Evolutionary conservation across 805 yeast genomes (phyloP), one percentile per base, ranked within the genome.

Genomic region (Ogataea pini): DNA sequence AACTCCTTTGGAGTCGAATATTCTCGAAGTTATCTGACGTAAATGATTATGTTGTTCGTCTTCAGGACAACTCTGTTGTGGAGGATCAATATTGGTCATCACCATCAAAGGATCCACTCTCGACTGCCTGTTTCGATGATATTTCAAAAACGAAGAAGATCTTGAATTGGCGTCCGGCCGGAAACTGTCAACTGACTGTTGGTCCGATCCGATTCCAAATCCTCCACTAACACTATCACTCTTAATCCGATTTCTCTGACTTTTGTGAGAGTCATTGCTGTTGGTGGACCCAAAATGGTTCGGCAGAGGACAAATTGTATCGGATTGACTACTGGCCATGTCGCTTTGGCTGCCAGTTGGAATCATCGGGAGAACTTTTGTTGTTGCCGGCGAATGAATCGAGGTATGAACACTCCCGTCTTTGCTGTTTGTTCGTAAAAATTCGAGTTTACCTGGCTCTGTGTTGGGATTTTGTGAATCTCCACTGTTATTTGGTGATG

Each of bases 1-100:
- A 0, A 85, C 79, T 1, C 89, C 90, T 56, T 80, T 84, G 10
- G 80, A 77, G 57, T 86, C 92, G 64, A 86, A 86, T 5, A 86
- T 67, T 52, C 83, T 83, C 1, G 90, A 84, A 0, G 90, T 83
- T 1, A 89, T 85, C 2, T 90, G 67, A 12, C 70, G 60, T 39
- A 68, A 47, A 33, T 62, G 63, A 45, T 63, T 63, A 20, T 49
- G 36, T 2, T 51, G 34, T 14, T 45, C 48, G 34, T 51, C 51
- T 33, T 41, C 48, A 6, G 39, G n/a, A 9, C 37, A 16, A 5
- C 37, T 44, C 7, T 32, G 43, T 3, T 32, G 43, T 2, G 29
- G 37, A 2, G 38, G 33, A 13, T 28, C 41, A 14, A 36, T 39
- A 34, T 18, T 28, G 16, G 41, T 14, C 44, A 33, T 46, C 34